phyloP scores from a whole-genome alignment of 257 asterid species.

The Mitragyna speciosa region DNA sequence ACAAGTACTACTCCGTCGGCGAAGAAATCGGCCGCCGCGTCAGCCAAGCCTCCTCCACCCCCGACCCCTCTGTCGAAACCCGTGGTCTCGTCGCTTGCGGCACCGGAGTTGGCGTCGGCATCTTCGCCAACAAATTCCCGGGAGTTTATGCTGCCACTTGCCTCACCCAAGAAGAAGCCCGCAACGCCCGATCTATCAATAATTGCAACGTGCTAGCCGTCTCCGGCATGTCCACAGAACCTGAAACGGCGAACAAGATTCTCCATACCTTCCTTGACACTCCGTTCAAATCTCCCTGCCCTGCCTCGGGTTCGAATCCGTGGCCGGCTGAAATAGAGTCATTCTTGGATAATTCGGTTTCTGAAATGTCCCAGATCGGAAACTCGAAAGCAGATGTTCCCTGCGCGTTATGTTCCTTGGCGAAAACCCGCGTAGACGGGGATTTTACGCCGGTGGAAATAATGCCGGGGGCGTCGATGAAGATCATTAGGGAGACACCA shows the following conservation, averaged over 20 bases:
- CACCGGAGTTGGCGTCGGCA: conserved; percentile 83
- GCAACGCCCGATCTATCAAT: conserved; percentile 74
- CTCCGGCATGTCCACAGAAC: conserved; percentile 64
- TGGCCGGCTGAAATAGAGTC: conserved; percentile 74
- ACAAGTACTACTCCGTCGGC: conserved; percentile 74
- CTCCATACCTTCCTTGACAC: conserved; percentile 61
- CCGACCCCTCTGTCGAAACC: conserved; percentile 39
- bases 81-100: conserved; percentile 89
- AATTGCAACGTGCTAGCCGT: conserved; percentile 79
- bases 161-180: conserved; percentile 63
- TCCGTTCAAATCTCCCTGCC: conserved; percentile 79
- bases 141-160: conserved; percentile 86
- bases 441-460: conserved; percentile 58
- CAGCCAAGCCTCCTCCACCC: conserved; percentile 45
- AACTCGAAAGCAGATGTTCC: conserved; percentile 28
- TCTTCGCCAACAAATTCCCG: conserved; percentile 88
- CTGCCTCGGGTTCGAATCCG: conserved; percentile 73
- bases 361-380: conserved; percentile 65
- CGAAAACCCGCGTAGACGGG: conserved; percentile 42
- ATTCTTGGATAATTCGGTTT: conserved; percentile 52
- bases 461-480: conserved; percentile 89
- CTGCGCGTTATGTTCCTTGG: conserved; percentile 59
- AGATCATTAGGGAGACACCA: conserved; percentile 67
- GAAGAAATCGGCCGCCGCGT: conserved; percentile 78
- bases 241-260: conserved; percentile 53